A percentile compares a stretch with the other conserved stretches of the same genome.
Conservation (phyloP, 352 stramenopile genomes). For the Pilasporangium apinafurcum region DNA sequence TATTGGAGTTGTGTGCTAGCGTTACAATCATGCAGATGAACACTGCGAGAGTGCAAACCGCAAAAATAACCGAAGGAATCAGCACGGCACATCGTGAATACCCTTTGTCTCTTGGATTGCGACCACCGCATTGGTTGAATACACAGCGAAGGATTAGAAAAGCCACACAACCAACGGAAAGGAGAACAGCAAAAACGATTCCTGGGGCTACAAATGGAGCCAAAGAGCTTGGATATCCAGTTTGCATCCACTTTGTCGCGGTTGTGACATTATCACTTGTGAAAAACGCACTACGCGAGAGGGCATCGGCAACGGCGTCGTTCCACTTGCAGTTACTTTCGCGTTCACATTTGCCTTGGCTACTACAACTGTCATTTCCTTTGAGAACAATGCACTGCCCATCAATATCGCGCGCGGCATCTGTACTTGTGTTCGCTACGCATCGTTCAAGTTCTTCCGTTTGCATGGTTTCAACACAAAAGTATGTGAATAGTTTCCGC, state of each 20-base stretch:
- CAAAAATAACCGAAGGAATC: conserved; percentile 52
- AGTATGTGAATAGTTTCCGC: conserved; percentile 57
- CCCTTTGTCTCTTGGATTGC: conserved; percentile 65
- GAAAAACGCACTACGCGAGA: conserved; percentile 46
- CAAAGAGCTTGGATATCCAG: conserved; percentile 60
- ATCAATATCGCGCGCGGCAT: conserved; percentile 41
- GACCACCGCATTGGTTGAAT: conserved; percentile 76
- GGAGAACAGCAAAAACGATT: conserved; percentile 69
- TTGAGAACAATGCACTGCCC: conserved; percentile 49
- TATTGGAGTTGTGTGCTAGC: conserved; percentile 72
- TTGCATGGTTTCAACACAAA: conserved; percentile 52
- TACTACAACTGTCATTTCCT: conserved; percentile 42
- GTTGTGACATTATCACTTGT: conserved; percentile 40
- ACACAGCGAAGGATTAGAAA: conserved; percentile 72
- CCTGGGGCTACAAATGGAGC: conserved; percentile 62
- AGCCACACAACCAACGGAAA: conserved; percentile 34
- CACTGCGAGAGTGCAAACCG: conserved; percentile 59
- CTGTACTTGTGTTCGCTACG: conserved; percentile 30
- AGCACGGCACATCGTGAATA: conserved; percentile 80
- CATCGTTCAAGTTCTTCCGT: conserved; percentile 49
- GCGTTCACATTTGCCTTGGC: conserved; percentile 56
- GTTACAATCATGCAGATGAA: conserved; percentile 79
- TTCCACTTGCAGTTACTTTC: conserved; percentile 82
- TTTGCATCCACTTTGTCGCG: conserved; percentile 59
- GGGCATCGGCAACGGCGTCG: conserved; percentile 31